These are phyloP conservation scores for Podaxis carcinomalis DNA, from an alignment of 768 basidiomycete genomes.

Conservation along the genomic window DNA sequence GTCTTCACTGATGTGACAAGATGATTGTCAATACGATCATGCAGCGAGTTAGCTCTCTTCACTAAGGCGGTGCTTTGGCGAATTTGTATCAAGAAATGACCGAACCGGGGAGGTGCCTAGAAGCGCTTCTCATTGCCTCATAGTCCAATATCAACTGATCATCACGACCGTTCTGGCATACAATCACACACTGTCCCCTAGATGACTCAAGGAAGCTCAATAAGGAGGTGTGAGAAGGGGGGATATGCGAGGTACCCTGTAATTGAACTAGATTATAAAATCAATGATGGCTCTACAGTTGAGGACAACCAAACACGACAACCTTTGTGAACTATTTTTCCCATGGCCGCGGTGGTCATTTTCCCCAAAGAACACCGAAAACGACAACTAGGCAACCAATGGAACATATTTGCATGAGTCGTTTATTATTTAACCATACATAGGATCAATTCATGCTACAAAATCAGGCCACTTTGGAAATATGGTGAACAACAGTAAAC, in stretches of 20 bases:
- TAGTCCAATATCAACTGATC: background rate
- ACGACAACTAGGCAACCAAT: too few species aligned
- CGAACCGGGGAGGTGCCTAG: background rate
- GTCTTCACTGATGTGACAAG: background rate
- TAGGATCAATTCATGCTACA: too few species aligned
- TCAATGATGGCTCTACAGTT: background rate
- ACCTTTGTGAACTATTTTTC: too few species aligned
- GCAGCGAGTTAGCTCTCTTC: background rate
- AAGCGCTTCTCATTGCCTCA: background rate
- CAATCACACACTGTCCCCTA: background rate
- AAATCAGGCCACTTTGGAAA: too few species aligned
- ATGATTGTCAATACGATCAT: conserved; percentile 2
- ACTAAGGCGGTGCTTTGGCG: background rate
- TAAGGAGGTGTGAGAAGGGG: background rate
- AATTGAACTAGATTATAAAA: background rate
- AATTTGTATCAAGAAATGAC: background rate
- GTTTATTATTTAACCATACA: too few species aligned
- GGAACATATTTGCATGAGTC: too few species aligned
- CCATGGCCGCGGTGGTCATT: too few species aligned
- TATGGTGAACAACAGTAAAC: too few species aligned
- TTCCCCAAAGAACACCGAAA: too few species aligned
- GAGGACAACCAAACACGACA: too few species aligned
- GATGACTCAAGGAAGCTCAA: background rate
- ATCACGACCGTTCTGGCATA: background rate
- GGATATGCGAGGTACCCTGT: background rate